These are phyloP conservation scores for Teunomyces stri DNA, from an alignment of 805 yeast genomes.

Conservation along the genomic window DNA sequence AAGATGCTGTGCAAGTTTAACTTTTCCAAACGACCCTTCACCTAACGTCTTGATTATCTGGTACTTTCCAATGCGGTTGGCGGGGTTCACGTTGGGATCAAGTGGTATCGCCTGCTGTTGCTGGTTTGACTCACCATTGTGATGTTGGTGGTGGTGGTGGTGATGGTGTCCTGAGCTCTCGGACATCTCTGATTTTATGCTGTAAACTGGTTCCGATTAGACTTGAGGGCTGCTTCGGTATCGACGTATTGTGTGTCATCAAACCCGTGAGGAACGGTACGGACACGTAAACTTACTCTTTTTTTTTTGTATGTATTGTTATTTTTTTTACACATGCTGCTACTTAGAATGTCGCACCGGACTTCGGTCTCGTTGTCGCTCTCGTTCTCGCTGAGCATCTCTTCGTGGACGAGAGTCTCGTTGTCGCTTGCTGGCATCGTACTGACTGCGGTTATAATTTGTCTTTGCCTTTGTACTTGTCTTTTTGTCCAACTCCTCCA, in stretches of 20 bases:
- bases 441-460: constrained; percentile 26
- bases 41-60: constrained; percentile 28
- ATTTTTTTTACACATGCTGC: neutral
- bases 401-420: neutral
- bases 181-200: neutral
- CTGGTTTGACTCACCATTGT: constrained; percentile 8
- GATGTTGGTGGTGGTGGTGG: constrained; percentile 18
- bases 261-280: neutral
- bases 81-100: constrained; percentile 26
- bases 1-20: constrained; percentile 28
- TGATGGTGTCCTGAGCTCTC: constrained; percentile 1
- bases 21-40: constrained; percentile 32
- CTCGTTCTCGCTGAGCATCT: neutral
- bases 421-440: constrained; percentile 8
- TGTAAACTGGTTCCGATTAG: neutral
- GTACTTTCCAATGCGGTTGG: constrained; percentile 68
- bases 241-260: neutral
- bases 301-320: neutral
- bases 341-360: neutral
- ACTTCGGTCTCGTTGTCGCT: neutral
- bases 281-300: neutral
- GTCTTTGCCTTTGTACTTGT: constrained; percentile 9
- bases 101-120: constrained; percentile 6
- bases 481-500: constrained; percentile 1
- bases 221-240: neutral